Evolutionary conservation across 106 monocot species (phyloP), one percentile per base, ranked within the genome.

Genomic region (Acorus gramineus): DNA sequence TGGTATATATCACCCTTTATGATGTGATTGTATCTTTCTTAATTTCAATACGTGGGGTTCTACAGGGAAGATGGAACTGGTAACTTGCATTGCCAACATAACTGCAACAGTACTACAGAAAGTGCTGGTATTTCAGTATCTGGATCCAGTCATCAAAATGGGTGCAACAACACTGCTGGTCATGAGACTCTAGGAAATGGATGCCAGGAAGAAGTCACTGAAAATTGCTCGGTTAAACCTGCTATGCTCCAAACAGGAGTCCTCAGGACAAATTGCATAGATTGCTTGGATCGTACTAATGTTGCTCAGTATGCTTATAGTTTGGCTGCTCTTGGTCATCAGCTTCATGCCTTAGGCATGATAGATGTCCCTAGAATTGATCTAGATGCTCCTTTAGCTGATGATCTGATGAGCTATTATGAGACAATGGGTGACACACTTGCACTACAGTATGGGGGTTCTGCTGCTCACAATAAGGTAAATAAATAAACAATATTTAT

Each of bases 381-480:
- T 79, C 62, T 99, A 11, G 75, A 92, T 69, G 56, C 65, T 6
- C 77, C 85, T 11, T 77, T 99, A 73, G 88, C 92, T 53, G 73
- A 81, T 69, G 69, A 75, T 47, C 70, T 99, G 54, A 92, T 99
- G 98, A 66, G 67, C 6, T 84, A 85, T 69, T 99, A 99, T 74
- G 98, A 99, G 66, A 81, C 47, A 45, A 99, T 99, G 98, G 98
- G 98, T 11, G 98, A 99, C 49, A 99, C 85, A 57, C 92, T 99
- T 77, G 92, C 98, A 47, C 49, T 82, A 11, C 98, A 99, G 46
- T 99, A 99, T 81, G 89, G 92, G 63, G 98, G 98, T 61, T 99
- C 98, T 77, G 92, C 91, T 69, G 92, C 98, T 73, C 98, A 99
- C 63, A 92, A 99, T 66, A 99, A 99, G 91, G 96, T 96, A 83